Evolutionary conservation across 2,329 filamentous ascomycete genomes (phyloP).

Genomic region (Colletotrichum sp.): DNA sequence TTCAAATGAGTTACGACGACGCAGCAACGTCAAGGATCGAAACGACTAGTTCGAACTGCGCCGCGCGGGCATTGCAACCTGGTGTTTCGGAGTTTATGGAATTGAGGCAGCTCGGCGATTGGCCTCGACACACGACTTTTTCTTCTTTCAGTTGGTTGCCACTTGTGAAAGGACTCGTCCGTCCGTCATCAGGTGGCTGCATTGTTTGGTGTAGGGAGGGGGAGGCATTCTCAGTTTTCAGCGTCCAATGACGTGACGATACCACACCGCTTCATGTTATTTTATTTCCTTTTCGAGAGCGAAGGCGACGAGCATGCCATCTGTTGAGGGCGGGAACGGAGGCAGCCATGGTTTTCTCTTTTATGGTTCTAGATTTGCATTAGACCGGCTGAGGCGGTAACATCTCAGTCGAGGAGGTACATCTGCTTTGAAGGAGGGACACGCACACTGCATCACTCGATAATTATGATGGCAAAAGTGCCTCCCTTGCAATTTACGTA

Average conservation of each 20-base stretch:
- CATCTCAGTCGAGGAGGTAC: background rate
- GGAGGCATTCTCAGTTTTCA: slow-evolving; percentile 10
- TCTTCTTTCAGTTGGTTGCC: background rate
- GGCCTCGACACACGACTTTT: background rate
- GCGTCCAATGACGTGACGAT: slow-evolving; percentile 9
- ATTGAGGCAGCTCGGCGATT: background rate
- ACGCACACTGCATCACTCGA: background rate
- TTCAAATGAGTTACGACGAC: slow-evolving; percentile 48
- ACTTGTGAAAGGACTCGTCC: background rate
- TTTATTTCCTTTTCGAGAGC: background rate
- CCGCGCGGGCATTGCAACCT: background rate
- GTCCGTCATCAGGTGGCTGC: background rate
- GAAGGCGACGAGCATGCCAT: slow-evolving; percentile 19
- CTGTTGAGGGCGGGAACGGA: background rate
- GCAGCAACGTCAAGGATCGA: background rate
- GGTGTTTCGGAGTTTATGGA: slow-evolving; percentile 9
- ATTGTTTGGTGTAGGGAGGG: background rate
- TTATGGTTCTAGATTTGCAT: slow-evolving; percentile 14
- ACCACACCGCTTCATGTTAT: slow-evolving; percentile 5
- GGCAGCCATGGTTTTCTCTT: background rate
- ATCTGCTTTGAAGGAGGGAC: background rate
- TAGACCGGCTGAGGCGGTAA: slow-evolving; percentile 1
- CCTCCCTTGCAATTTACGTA: background rate
- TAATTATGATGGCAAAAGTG: background rate
- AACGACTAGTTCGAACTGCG: background rate